Base-by-base conservation (phyloP, 768 basidiomycete species). In the Suillus subluteus region DNA sequence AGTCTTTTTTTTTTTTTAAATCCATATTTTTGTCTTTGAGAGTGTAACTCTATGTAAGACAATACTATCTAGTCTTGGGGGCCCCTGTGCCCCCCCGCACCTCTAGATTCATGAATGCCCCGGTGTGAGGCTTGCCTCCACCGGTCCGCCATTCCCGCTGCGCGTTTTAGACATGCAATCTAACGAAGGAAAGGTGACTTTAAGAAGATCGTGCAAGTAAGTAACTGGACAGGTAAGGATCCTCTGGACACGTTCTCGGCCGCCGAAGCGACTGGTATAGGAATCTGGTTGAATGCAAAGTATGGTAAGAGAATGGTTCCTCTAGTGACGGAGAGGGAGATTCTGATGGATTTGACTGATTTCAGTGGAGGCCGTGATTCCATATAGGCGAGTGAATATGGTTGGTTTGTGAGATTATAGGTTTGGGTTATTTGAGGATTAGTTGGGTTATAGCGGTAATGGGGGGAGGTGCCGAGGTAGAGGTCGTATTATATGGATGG, bases 21-120 rank as follows among this genome's bases (percentile, higher is more conserved):
- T 46, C 21, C 18, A 7, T 2, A 7, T 46, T 46, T 46, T n/a
- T 46, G 44, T 46, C 44, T 46, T 46, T 46, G 44, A 46, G 44
- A 46, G 44, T 46, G 2, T 7, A 26, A 26, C 44, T 46, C 44
- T 46, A 46, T 46, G 44, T 46, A 46, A 46, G 44, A 46, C 44
- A 21, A 18, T 46, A 21, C 44, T 46, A 21, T 46, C 44, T 46
- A 46, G 44, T 46, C 44, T 46, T 46, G 44, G 21, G 44, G 44
- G 18, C 44, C 44, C 44, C 18, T 26, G 7, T 46, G 44, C 46
- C 46, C 46, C 11, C n/a, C 46, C 11, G 4, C n/a, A 4, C 46
- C 46, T 48, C 46, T 48, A 48, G 46, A 48, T 48, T 5, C n/a
- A 48, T 48, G 46, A 23, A 48, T 50, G 48, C 48, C 48, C 48